Evolutionary conservation across 495 filamentous ascomycete genomes (phyloP).

Genomic region (Trichocladium antarcticum): DNA sequence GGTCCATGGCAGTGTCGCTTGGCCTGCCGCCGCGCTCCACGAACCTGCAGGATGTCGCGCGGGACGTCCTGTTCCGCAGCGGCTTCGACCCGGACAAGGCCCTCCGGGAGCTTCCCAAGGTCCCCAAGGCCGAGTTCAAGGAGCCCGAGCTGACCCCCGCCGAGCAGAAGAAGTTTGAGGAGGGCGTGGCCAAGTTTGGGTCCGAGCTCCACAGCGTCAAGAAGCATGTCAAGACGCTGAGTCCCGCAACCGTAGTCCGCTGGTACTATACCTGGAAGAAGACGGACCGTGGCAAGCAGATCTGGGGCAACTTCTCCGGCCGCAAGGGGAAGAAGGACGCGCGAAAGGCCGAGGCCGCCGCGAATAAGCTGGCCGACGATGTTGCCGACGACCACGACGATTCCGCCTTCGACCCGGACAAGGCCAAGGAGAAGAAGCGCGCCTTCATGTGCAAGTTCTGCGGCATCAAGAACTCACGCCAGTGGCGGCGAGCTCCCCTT

Average conservation of each 20-base stretch:
- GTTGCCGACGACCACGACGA: slow-evolving; percentile 90
- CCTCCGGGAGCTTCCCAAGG: slow-evolving; percentile 55
- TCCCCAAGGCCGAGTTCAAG: slow-evolving; percentile 64
- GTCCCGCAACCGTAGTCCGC: slow-evolving; percentile 66
- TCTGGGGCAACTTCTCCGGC: slow-evolving; percentile 83
- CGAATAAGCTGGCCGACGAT: slow-evolving; percentile 74
- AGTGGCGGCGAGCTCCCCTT: slow-evolving; percentile 85
- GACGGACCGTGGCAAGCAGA: slow-evolving; percentile 65
- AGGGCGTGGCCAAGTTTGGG: slow-evolving; percentile 80
- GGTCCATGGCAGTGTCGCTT: slow-evolving; percentile 46
- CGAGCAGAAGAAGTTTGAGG: slow-evolving; percentile 82
- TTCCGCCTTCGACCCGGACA: slow-evolving; percentile 88
- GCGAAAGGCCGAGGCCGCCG: slow-evolving; percentile 49
- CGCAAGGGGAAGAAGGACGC: slow-evolving; percentile 81
- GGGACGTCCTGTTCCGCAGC: slow-evolving; percentile 59
- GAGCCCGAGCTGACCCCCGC: slow-evolving; percentile 71
- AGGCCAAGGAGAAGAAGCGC: slow-evolving; percentile 65
- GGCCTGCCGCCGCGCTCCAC: slow-evolving; percentile 61
- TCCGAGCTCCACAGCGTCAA: slow-evolving; percentile 79
- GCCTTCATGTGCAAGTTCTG: slow-evolving; percentile 96
- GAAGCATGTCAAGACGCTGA: slow-evolving; percentile 72
- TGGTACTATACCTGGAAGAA: slow-evolving; percentile 99
- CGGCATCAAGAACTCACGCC: slow-evolving; percentile 59
- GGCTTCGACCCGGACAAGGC: slow-evolving; percentile 61
- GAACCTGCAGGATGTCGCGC: slow-evolving; percentile 79